Evolutionary conservation across 106 monocot genomes (phyloP).

Genomic region (Dendrobium officinale): DNA sequence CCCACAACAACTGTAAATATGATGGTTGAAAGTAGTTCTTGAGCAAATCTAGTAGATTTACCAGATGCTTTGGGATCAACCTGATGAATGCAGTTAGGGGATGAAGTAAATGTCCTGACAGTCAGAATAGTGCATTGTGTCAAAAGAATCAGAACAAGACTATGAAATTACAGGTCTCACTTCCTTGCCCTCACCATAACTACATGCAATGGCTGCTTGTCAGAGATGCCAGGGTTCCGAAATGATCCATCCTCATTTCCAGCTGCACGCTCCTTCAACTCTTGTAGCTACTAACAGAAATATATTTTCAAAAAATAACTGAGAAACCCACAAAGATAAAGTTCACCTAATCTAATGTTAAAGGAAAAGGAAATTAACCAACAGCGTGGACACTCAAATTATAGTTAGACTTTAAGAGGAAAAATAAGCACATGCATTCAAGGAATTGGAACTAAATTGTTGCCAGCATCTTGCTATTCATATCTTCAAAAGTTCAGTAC

Average conservation of each 20-base stretch:
- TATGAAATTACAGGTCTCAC: neutral
- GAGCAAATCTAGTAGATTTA: slow-evolving; percentile 67
- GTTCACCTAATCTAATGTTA: neutral
- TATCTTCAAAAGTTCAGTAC: neutral
- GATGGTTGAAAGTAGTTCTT: slow-evolving; percentile 71
- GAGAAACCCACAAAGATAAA: neutral
- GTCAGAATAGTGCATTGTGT: neutral
- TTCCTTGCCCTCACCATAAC: slow-evolving; percentile 67
- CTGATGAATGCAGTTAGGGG: slow-evolving; percentile 23
- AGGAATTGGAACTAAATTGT: neutral
- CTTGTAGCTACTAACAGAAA: slow-evolving; percentile 95
- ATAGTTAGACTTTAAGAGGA: neutral
- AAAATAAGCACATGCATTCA: neutral
- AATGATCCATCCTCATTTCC: slow-evolving; percentile 63
- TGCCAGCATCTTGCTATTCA: neutral
- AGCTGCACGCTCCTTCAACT: slow-evolving; percentile 81
- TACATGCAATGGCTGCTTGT: slow-evolving; percentile 89
- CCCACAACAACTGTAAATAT: slow-evolving; percentile 65
- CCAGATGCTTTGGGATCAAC: slow-evolving; percentile 86
- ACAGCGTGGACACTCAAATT: neutral
- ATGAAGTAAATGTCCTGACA: slow-evolving; percentile 2
- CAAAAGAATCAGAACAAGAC: neutral
- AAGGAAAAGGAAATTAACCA: neutral
- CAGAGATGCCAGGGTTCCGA: slow-evolving; percentile 79
- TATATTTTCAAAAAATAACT: slow-evolving; percentile 18